These are phyloP conservation scores for Yamadazyma diospyri DNA, from an alignment of 1,139 yeast species.

Conservation along the genomic window DNA sequence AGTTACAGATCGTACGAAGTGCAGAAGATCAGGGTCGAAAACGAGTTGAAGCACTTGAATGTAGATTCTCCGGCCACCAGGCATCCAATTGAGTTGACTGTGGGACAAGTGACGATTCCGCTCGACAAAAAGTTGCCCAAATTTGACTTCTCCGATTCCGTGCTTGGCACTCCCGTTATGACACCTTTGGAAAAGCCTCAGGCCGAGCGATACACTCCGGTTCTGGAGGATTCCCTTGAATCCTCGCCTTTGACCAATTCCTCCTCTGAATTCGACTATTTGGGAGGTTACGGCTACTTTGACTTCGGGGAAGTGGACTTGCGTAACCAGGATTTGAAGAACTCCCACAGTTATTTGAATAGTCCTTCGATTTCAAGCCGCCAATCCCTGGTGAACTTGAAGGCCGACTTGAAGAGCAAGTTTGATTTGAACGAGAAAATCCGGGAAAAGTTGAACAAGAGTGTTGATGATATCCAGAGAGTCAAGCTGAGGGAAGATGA, in stretches of 20 bases:
- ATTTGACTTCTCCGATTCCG: background rate
- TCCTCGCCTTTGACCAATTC: constrained; percentile 5
- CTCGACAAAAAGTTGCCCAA: constrained; percentile 10
- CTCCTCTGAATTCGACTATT: constrained; percentile 28
- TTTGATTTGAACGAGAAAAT: constrained; percentile 31
- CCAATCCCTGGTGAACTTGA: constrained; percentile 31
- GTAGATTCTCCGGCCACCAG: constrained; percentile 27
- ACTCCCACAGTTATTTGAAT: constrained; percentile 19
- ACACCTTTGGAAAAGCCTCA: background rate
- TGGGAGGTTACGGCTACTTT: constrained; percentile 76
- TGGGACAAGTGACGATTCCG: constrained; percentile 21
- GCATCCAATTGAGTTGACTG: constrained; percentile 35
- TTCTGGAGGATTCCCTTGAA: background rate
- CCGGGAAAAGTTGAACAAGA: constrained; percentile 31
- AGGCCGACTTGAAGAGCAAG: constrained; percentile 25
- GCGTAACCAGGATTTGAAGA: constrained; percentile 13
- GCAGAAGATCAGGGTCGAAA: constrained; percentile 32
- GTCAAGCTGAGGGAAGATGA: background rate
- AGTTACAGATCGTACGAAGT: constrained; percentile 32
- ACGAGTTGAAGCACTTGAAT: constrained; percentile 32
- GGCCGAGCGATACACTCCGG: background rate
- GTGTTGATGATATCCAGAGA: constrained; percentile 16
- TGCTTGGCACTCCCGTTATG: background rate
- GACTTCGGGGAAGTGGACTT: constrained; percentile 58
- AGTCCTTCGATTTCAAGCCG: constrained; percentile 23